Base-by-base conservation (phyloP, 2,329 filamentous ascomycete species). In the Cladorrhinum sp. region DNA sequence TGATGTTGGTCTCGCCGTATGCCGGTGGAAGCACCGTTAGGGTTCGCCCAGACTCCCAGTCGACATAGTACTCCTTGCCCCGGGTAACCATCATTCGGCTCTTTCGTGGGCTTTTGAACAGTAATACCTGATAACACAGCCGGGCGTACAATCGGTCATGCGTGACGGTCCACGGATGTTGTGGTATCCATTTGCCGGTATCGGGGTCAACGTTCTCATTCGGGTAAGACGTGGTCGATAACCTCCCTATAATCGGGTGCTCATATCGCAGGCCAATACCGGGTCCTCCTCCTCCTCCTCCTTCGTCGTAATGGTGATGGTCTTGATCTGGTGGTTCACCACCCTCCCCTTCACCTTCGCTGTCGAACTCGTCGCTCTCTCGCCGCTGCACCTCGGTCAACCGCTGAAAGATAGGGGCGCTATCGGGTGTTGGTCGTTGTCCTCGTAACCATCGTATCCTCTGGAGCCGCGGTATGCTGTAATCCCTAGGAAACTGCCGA, bases 141-240 rank as follows among this genome's bases (percentile, higher is more conserved):
- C 82, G 84, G 56, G 83, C 83, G 62, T 86, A 86, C 26, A 85
- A 73, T 72, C 84, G 76, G 66, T 86, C 83, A 71, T 86, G 83
- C 33, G 78, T 78, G 50, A 74, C 73, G 5, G 81, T 81, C 83
- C 83, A 85, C 56, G 76, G 73, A 66, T 85, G 82, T 61, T 78
- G 74, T 1, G 83, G 83, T 53, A 77, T 73, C 83, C 83, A 86
- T 69, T 86, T 86, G 42, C 75, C 83, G 12, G 80, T 80, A 48
- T 75, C 74, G 6, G 77, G 75, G 62, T 81, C 77, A 59, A 82
- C 72, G 21, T 75, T 76, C 28, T 76, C 73, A 65, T 82, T 77
- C 10, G 73, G 75, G 63, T 79, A 80, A 18, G 77, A 78, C 2
- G 79, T 74, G 28, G 75, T 77, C 66, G 78, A 80, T 20, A 81